These are phyloP conservation scores for Colletotrichum liriopes DNA, from an alignment of 2,329 filamentous ascomycete genomes.

Conservation along the genomic window DNA sequence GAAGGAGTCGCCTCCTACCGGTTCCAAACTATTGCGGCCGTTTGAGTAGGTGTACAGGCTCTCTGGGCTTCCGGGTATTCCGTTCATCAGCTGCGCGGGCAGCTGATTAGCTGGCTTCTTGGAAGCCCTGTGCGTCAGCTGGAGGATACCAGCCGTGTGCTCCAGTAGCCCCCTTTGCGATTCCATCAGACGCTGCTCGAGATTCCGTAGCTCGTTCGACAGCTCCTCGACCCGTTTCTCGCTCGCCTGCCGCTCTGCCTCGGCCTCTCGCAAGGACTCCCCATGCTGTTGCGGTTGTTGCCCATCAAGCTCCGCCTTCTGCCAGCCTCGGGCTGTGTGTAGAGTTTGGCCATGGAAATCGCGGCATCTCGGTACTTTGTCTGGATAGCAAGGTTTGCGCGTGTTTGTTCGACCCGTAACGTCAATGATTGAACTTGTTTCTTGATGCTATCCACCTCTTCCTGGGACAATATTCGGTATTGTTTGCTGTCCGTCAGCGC, in stretches of 20 bases:
- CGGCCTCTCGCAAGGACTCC: slow-evolving; percentile 72
- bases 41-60: slow-evolving; percentile 81
- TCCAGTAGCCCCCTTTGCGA: slow-evolving; percentile 84
- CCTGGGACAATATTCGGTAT: slow-evolving; percentile 89
- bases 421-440: slow-evolving; percentile 83
- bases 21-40: slow-evolving; percentile 72
- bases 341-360: slow-evolving; percentile 86
- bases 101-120: slow-evolving; percentile 63
- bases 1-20: slow-evolving; percentile 73
- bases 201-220: slow-evolving; percentile 82
- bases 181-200: slow-evolving; percentile 84
- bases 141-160: slow-evolving; percentile 93
- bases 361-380: slow-evolving; percentile 96
- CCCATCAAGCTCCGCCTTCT: slow-evolving; percentile 66
- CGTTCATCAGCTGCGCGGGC: slow-evolving; percentile 60
- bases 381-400: slow-evolving; percentile 88
- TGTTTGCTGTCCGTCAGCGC: slow-evolving; percentile 89
- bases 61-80: slow-evolving; percentile 82
- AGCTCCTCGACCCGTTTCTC: slow-evolving; percentile 90
- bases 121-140: slow-evolving; percentile 88
- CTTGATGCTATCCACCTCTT: slow-evolving; percentile 93
- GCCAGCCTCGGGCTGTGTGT: slow-evolving; percentile 70
- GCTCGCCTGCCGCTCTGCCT: slow-evolving; percentile 81
- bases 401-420: slow-evolving; percentile 85
- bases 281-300: slow-evolving; percentile 63